A percentile compares a stretch with the other conserved stretches of the same genome.
Evolutionary conservation across 2,329 filamentous ascomycete species (phyloP).

Genomic region (Phialophora verrucosa): DNA sequence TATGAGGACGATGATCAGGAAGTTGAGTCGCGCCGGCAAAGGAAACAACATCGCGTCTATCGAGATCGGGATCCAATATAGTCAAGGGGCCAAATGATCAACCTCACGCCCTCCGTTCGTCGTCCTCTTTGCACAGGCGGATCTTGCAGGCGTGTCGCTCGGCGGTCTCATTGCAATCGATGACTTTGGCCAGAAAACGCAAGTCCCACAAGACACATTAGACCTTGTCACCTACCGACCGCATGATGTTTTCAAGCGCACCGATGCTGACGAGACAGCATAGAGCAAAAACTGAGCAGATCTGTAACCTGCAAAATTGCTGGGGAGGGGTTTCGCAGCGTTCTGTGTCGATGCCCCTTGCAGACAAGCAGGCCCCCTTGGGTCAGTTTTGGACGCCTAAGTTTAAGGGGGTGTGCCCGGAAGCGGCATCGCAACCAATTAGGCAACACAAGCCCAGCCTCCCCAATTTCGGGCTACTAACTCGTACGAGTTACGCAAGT

Average conservation of each 20-base stretch:
- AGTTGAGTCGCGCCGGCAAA: slow-evolving; percentile 11
- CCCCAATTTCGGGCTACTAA: background rate
- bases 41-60: slow-evolving; percentile 11
- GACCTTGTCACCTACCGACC: background rate
- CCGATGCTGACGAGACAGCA: background rate
- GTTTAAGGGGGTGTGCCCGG: background rate
- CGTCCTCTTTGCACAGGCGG: background rate
- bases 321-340: background rate
- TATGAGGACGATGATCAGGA: slow-evolving; percentile 19
- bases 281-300: background rate
- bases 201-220: background rate
- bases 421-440: background rate
- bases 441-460: too few relatives aligned
- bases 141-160: background rate
- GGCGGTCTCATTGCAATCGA: background rate
- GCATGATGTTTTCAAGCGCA: background rate
- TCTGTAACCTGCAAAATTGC: background rate
- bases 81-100: background rate
- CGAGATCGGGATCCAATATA: background rate
- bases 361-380: background rate
- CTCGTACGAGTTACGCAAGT: too few relatives aligned
- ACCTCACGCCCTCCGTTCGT: background rate
- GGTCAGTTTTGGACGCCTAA: background rate
- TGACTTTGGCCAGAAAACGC: background rate
- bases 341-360: background rate